Base-by-base conservation (phyloP, 2,329 filamentous ascomycete genomes). In the Endoconidiophora laricicola region DNA sequence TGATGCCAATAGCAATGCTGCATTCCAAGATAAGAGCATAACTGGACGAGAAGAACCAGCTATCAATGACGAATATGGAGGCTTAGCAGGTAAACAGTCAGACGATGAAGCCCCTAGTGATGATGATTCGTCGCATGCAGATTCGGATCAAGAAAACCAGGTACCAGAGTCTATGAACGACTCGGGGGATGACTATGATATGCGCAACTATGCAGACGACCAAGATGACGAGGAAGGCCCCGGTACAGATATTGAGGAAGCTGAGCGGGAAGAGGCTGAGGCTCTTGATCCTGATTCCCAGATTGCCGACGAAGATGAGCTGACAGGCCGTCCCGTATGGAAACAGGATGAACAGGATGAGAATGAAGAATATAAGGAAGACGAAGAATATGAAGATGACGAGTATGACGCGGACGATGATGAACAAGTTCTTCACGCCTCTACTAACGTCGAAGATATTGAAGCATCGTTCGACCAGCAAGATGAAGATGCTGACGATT, bases 111-210 rank as follows among this genome's bases (percentile, higher is more conserved):
- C 22, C 7, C 9, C 9, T 7, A 33, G 29, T 33, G 29, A 33
- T 33, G 29, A 33, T 33, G 12, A 26, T 16, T 26, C 38, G 12
- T 48, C 7, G 7, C 29, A 33, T 33, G 29, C 46, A 29, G 37
- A 12, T 41, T 47, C 45, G 2, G 46, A 41, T n/a, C 24, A 62
- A 6, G 62, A 64, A 9, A 61, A 64, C 41, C 58, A 59, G 20
- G 50, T 55, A 1, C 52, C 52, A 3, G 49, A 46, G 6, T 54
- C 50, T 14, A 56, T 57, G 24, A 50, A 60, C 37, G 58, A 54
- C 10, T 56, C 55, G 18, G 56, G 56, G 7, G 55, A 56, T n/a
- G 54, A 59, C 6, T 56, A 62, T 6, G 58, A 62, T 24, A 54
- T 49, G 40, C 44, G 52, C 26, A 58, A 58, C 14, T 57, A 56